These are phyloP conservation scores for Pseudozyma flocculosa DNA, from an alignment of 1,284 basidiomycete species.

Conservation along the genomic window DNA sequence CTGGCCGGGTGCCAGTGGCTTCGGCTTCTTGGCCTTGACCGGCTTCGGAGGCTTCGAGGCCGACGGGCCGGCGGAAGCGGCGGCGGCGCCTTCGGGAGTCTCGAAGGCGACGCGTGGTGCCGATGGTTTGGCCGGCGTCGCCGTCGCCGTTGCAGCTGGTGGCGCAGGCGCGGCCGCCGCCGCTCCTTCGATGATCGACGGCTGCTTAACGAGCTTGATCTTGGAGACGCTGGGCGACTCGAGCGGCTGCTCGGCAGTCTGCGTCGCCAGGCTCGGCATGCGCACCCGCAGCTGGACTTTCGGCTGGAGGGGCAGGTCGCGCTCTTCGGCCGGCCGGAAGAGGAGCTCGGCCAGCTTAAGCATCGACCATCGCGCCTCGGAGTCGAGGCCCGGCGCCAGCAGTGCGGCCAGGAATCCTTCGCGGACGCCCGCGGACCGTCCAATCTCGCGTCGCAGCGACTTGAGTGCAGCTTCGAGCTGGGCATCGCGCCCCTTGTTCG, in stretches of 20 bases:
- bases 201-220: slow-evolving; percentile 34
- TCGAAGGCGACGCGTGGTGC: slow-evolving; percentile 36
- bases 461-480: slow-evolving; percentile 64
- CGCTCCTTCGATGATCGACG: slow-evolving; percentile 10
- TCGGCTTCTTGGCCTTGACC: slow-evolving; percentile 53
- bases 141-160: too few relatives aligned
- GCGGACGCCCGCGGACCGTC: slow-evolving; percentile 52
- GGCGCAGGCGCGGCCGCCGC: too few relatives aligned
- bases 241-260: slow-evolving; percentile 6
- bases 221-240: slow-evolving; percentile 30
- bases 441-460: slow-evolving; percentile 52
- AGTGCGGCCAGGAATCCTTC: slow-evolving; percentile 54
- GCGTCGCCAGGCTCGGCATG: slow-evolving; percentile 40
- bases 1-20: slow-evolving; percentile 62
- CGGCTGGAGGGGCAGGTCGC: slow-evolving; percentile 42
- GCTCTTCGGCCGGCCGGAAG: slow-evolving; percentile 66
- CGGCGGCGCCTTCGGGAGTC: slow-evolving; percentile 22
- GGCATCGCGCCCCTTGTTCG: slow-evolving; percentile 57
- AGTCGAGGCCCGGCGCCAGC: slow-evolving; percentile 65
- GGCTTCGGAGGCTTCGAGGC: slow-evolving; percentile 39
- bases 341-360: slow-evolving; percentile 90
- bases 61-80: slow-evolving; percentile 60
- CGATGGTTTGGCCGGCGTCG: background rate
- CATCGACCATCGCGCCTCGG: slow-evolving; percentile 84
- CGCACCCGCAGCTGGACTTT: slow-evolving; percentile 65